Evolutionary conservation across 2,329 filamentous ascomycete genomes (phyloP), one percentile per base, ranked within the genome.

Genomic region (Teratosphaeria epicoccoides): DNA sequence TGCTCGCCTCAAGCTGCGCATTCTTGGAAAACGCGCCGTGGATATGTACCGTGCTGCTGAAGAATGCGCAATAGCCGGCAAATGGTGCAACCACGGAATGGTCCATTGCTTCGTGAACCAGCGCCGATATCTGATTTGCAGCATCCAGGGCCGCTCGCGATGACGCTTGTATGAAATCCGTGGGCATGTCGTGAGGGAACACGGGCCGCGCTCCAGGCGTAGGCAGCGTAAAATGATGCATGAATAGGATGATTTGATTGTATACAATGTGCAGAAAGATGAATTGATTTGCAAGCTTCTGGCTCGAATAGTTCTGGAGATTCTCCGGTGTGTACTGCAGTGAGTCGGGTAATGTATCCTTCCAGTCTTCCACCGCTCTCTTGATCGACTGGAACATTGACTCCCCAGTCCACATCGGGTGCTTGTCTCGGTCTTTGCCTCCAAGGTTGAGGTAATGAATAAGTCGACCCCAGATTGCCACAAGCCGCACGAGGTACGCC

Each of bases 1-100:
- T 88, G 7, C 81, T 79, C 11, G 80, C 78, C 66, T 95, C 87
- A 47, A 94, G 77, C 10, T 80, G 73, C 12, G 82, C 73, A 58
- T 94, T 90, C 56, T 88, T 87, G 3, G 88, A 93, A 65, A 95
- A 94, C 3, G 94, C 88, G 5, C 88, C 88, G 60, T 89, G 85
- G 22, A 97, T 87, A 63, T 97, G 93, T n/a, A 96, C 87, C 0
- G 88, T 95, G 49, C 88, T 93, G 1, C 91, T 90, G 22, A 90
- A 82, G 66, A 96, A 97, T 1, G 91, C 89, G 61, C 88, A 94
- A 68, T 97, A 98, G 1, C 93, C 91, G 1, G 89, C 87, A 67
- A 97, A 97, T 0, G 93, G 93, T 0, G 90, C 91, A 0, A 89
- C 84, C 6, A 97, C 80, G 54, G 85, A 82, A 65, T 91, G 83